Conservation (phyloP, 257 asterid species). For the Ehretia macrophylla region DNA sequence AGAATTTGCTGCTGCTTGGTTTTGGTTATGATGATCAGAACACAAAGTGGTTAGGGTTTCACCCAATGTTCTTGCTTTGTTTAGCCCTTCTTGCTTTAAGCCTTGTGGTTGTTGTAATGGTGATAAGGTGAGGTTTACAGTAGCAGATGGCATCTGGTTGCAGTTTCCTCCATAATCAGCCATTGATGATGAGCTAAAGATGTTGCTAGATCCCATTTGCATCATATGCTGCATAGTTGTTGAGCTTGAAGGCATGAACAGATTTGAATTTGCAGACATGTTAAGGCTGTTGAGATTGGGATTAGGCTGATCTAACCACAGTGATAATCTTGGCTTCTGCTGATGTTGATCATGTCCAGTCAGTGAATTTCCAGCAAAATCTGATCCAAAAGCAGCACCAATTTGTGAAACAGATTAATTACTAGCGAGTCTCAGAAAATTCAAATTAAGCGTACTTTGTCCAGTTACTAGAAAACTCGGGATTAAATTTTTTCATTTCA, state of each 20-base stretch:
- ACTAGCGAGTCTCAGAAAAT: no score
- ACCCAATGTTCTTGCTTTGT: slow-evolving; percentile 20
- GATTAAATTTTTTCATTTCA: no score
- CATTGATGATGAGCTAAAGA: slow-evolving; percentile 24
- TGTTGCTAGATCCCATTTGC: slow-evolving; percentile 32
- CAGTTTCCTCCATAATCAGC: slow-evolving; percentile 18
- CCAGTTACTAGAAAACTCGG: no score
- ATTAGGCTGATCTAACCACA: slow-evolving; percentile 59
- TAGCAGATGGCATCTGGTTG: slow-evolving; percentile 12
- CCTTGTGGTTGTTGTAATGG: slow-evolving; percentile 17
- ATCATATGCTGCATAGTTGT: slow-evolving; percentile 38
- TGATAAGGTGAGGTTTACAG: slow-evolving; percentile 40
- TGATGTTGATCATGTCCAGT: slow-evolving; percentile 31
- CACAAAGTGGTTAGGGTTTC: slow-evolving; percentile 48
- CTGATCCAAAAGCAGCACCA: slow-evolving; percentile 14
- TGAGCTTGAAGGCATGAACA: slow-evolving; percentile 32
- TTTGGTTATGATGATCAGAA: slow-evolving; percentile 21
- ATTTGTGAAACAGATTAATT: slow-evolving; percentile 31
- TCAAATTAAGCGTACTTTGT: no score
- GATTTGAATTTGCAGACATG: slow-evolving; percentile 22
- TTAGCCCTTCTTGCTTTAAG: slow-evolving; percentile 37
- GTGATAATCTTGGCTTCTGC: slow-evolving; percentile 52
- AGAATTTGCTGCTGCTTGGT: slow-evolving; percentile 17
- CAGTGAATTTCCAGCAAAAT: slow-evolving; percentile 26
- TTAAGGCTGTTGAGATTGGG: slow-evolving; percentile 20